Conservation (phyloP, 2,329 filamentous ascomycete genomes). For the Tolypocladium album region DNA sequence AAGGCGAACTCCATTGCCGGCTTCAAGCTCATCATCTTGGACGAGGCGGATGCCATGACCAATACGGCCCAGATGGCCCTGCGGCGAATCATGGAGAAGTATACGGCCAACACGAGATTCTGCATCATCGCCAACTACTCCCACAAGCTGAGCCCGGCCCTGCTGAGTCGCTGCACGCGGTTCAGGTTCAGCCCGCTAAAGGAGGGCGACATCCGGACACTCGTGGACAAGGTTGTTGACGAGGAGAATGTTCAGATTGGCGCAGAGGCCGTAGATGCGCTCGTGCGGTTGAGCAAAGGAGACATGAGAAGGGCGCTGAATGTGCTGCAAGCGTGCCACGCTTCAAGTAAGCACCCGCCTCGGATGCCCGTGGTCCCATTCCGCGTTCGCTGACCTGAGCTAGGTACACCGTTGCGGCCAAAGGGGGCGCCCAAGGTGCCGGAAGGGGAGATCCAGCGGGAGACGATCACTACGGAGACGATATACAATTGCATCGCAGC, state of each 20-base stretch:
- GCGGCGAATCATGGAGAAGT: slow-evolving; percentile 96
- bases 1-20: slow-evolving; percentile 46
- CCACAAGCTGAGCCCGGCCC: slow-evolving; percentile 88
- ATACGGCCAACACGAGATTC: slow-evolving; percentile 94
- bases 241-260: slow-evolving; percentile 81
- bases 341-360: slow-evolving; percentile 55
- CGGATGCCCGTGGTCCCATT: neutral
- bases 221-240: slow-evolving; percentile 83
- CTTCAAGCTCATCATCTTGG: slow-evolving; percentile 94
- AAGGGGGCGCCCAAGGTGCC: slow-evolving; percentile 48
- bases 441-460: slow-evolving; percentile 58
- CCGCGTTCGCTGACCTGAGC: slow-evolving; percentile 3
- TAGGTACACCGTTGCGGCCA: slow-evolving; percentile 56
- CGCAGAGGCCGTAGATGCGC: slow-evolving; percentile 66
- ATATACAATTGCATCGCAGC: slow-evolving; percentile 98
- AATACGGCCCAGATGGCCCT: slow-evolving; percentile 96
- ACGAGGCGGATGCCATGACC: slow-evolving; percentile 99
- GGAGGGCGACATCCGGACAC: slow-evolving; percentile 68
- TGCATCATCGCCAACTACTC: slow-evolving; percentile 99
- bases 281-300: slow-evolving; percentile 82
- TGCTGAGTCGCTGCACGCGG: slow-evolving; percentile 85
- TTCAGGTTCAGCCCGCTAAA: slow-evolving; percentile 94
- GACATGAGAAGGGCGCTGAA: slow-evolving; percentile 95
- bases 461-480: slow-evolving; percentile 75
- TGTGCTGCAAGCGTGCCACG: slow-evolving; percentile 92